phyloP scores from a whole-genome alignment of 441 rosid genomes.

The Euphorbia corollata region DNA sequence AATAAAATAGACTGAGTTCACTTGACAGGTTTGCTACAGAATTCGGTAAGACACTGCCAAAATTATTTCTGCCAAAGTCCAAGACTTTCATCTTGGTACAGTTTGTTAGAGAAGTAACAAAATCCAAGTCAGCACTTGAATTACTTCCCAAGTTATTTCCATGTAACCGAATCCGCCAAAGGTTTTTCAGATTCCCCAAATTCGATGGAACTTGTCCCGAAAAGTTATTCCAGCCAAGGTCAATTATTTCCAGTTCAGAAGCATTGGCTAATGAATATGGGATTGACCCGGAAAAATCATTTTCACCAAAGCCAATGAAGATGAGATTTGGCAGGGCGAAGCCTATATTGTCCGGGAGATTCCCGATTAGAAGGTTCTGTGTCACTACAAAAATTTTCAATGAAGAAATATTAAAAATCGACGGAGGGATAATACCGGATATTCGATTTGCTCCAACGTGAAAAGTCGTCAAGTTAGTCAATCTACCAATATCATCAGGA shows the following conservation, averaged over 20 bases:
- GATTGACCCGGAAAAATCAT: slow-evolving; percentile 3
- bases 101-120: slow-evolving; percentile 7
- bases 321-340: slow-evolving; percentile 7
- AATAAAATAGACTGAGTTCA: not conserved
- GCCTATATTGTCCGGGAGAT: slow-evolving; percentile 10
- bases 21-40: slow-evolving; percentile 7
- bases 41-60: slow-evolving; percentile 13
- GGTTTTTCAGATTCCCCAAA: slow-evolving; percentile 7
- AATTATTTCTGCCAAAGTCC: not conserved
- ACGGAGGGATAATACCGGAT: slow-evolving; percentile 1
- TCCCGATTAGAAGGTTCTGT: not conserved
- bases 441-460: slow-evolving; percentile 4
- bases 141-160: slow-evolving; percentile 11
- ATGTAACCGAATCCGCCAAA: slow-evolving; percentile 11
- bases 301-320: slow-evolving; percentile 5
- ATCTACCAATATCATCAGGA: slow-evolving; percentile 2
- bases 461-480: not conserved
- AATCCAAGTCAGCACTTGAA: slow-evolving; percentile 12
- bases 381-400: not conserved
- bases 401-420: not conserved
- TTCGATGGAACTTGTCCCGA: not conserved
- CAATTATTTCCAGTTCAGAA: not conserved
- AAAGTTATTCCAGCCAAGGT: slow-evolving; percentile 1
- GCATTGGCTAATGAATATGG: slow-evolving; percentile 6
- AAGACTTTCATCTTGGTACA: slow-evolving; percentile 8